phyloP scores from a whole-genome alignment of 768 basidiomycete genomes.

The Boletellus ananas region DNA sequence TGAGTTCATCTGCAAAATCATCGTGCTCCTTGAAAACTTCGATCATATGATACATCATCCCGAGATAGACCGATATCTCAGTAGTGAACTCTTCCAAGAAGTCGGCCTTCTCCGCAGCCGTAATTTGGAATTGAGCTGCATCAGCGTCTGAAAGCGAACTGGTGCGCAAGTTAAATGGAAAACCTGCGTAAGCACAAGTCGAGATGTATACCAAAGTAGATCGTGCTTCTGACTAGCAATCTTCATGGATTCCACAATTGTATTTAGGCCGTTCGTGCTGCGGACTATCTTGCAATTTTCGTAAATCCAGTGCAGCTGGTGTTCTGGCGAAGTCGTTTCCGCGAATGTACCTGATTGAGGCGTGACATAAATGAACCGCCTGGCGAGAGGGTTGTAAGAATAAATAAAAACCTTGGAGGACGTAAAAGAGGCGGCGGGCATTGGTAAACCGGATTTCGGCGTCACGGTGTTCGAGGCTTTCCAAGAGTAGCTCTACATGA shows the following conservation, averaged over 20 bases:
- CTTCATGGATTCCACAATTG: slow-evolving; percentile 84
- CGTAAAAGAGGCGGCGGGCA: slow-evolving; percentile 82
- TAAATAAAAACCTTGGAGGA: slow-evolving; percentile 72
- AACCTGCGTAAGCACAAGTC: not conserved
- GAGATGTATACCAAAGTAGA: slow-evolving; percentile 56
- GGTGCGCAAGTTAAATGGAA: slow-evolving; percentile 10
- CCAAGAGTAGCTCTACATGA: slow-evolving; percentile 77
- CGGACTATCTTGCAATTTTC: slow-evolving; percentile 89
- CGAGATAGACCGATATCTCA: slow-evolving; percentile 90
- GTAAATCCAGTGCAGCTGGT: slow-evolving; percentile 94
- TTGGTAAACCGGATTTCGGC: slow-evolving; percentile 82
- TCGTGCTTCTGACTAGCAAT: slow-evolving; percentile 88
- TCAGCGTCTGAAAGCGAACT: slow-evolving; percentile 78
- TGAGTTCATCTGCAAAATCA: slow-evolving; percentile 93
- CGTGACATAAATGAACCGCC: slow-evolving; percentile 9
- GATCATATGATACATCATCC: slow-evolving; percentile 92
- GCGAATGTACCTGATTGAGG: slow-evolving; percentile 71
- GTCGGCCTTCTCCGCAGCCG: slow-evolving; percentile 67
- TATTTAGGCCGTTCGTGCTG: slow-evolving; percentile 75
- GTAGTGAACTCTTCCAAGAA: slow-evolving; percentile 87
- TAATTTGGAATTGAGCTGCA: slow-evolving; percentile 65
- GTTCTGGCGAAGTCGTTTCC: slow-evolving; percentile 87
- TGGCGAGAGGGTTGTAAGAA: not conserved
- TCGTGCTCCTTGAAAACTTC: slow-evolving; percentile 93
- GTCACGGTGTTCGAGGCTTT: slow-evolving; percentile 84